Conservation (phyloP, 768 basidiomycete species). For the Kwoniella europaea region DNA sequence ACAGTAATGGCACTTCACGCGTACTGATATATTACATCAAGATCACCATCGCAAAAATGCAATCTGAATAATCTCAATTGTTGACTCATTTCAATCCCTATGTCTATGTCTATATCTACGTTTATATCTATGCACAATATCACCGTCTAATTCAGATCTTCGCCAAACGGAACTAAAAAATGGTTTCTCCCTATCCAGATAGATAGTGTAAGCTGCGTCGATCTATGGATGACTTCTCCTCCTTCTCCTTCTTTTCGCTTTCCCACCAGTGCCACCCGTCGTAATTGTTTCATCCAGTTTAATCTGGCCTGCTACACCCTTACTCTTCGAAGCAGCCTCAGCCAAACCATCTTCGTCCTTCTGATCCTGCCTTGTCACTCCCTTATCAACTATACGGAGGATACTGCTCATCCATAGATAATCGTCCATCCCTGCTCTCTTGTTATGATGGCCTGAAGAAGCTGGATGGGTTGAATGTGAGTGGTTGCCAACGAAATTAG, state of each 20-base stretch:
- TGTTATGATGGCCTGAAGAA: neutral
- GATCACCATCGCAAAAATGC: neutral
- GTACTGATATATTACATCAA: neutral
- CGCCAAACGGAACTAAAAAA: too few species aligned
- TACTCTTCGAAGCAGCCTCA: neutral
- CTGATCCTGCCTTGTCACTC: neutral
- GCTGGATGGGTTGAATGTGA: neutral
- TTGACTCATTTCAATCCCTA: neutral
- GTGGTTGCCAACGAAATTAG: neutral
- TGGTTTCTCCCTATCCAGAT: neutral
- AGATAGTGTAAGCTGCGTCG: neutral
- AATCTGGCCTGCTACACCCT: neutral
- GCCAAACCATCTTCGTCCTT: neutral
- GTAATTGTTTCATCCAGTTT: neutral
- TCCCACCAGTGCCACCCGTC: too few species aligned
- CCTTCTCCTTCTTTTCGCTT: neutral
- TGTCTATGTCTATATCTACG: neutral
- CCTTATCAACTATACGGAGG: neutral
- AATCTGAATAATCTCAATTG: too few species aligned
- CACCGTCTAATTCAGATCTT: too few species aligned
- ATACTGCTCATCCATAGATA: neutral
- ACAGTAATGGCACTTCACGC: too few species aligned
- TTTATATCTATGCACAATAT: too few species aligned
- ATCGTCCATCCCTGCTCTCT: neutral
- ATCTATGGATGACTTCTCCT: conserved; percentile 7